Evolutionary conservation across 2,329 filamentous ascomycete species (phyloP).

Genomic region (Didymellaceae sp.): DNA sequence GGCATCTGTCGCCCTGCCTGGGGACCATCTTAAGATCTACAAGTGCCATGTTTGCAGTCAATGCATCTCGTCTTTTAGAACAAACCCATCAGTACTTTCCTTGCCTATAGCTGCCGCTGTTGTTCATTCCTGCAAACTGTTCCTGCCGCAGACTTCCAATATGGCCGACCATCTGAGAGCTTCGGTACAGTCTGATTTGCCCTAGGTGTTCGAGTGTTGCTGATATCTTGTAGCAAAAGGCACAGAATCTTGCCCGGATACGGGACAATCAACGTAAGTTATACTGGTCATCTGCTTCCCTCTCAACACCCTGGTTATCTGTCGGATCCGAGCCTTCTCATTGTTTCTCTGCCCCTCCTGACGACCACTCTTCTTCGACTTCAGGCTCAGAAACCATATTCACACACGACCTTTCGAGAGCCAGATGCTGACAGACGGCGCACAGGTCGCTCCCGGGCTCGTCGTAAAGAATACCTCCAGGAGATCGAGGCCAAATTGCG

Average conservation of each 20-base stretch:
- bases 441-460: conserved; percentile 70
- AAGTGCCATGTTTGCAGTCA: conserved; percentile 28
- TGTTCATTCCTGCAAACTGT: conserved; percentile 14
- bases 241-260: conserved; percentile 64
- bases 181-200: conserved; percentile 25
- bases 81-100: conserved; percentile 22
- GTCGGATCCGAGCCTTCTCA: no score
- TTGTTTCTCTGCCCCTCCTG: no score
- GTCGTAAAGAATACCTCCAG: conserved; percentile 74
- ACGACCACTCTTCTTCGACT: no score
- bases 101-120: conserved; percentile 15
- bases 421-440: conserved; percentile 9
- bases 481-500: conserved; percentile 71
- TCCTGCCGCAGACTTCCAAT: no score
- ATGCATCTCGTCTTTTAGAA: conserved; percentile 27
- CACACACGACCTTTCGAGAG: neutral
- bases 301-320: no score
- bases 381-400: no score
- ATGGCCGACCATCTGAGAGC: conserved; percentile 38
- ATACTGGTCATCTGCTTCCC: neutral
- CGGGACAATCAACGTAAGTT: conserved; percentile 71
- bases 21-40: conserved; percentile 34
- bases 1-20: conserved; percentile 25
- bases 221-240: conserved; percentile 34
- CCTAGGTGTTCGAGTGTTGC: neutral